Conservation (phyloP, 2,329 filamentous ascomycete species). For the Penicillium sp. region DNA sequence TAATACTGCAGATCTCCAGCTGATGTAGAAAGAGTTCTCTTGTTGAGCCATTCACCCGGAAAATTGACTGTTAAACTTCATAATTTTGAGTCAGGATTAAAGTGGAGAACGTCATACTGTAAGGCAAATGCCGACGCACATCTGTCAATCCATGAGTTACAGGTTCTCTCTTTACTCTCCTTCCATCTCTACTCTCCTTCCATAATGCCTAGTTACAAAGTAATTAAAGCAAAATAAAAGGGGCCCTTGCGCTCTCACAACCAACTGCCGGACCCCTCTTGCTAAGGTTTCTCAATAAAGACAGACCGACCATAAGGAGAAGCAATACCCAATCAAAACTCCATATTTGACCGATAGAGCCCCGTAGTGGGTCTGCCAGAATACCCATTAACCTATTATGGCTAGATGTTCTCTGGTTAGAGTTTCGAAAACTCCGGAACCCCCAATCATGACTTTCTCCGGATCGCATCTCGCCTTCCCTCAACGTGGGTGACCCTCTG, state of each 20-base stretch:
- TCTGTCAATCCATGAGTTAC: neutral
- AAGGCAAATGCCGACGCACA: neutral
- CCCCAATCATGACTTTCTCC: neutral
- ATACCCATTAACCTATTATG: neutral
- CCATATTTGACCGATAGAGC: neutral
- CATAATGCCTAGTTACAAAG: neutral
- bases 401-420: neutral
- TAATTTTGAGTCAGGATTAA: neutral
- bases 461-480: neutral
- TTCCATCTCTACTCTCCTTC: neutral
- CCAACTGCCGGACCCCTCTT: neutral
- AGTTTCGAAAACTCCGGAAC: neutral
- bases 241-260: neutral
- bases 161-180: neutral
- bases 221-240: neutral
- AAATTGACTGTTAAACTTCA: neutral
- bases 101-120: neutral
- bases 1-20: slow-evolving; percentile 16
- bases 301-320: neutral
- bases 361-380: neutral
- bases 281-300: neutral
- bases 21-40: neutral
- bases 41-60: slow-evolving; percentile 1
- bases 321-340: neutral
- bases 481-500: neutral